A percentile compares a stretch with the other conserved stretches of the same genome.
Evolutionary conservation across 2,329 filamentous ascomycete species (phyloP).

Genomic region (Colletotrichum limetticola): DNA sequence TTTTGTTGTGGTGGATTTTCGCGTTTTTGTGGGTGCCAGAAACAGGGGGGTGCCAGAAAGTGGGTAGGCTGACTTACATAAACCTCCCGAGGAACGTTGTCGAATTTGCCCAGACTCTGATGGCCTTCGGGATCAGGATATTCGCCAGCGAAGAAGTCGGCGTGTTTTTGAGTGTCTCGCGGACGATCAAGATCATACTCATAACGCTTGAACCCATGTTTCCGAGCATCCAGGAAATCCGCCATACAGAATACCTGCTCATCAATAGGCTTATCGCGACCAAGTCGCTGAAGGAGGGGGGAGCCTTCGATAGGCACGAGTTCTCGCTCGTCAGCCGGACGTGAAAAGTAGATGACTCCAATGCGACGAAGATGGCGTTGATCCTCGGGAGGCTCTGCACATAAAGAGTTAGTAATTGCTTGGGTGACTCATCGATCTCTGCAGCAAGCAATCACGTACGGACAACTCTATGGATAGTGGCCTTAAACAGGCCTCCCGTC

Average conservation of each 20-base stretch:
- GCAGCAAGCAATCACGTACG: no score
- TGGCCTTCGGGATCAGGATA: conserved; percentile 8
- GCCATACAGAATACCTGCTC: conserved; percentile 40
- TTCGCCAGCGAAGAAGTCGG: conserved; percentile 8
- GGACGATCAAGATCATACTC: conserved; percentile 41
- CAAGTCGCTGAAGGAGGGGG: conserved; percentile 45
- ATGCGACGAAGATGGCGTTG: conserved; percentile 47
- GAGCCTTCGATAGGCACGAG: conserved; percentile 46
- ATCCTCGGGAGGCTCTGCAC: conserved; percentile 42
- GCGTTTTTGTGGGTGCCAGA: no score
- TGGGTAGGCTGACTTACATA: no score
- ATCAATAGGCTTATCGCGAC: conserved; percentile 41
- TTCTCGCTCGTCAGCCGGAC: conserved; percentile 42
- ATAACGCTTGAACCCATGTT: conserved; percentile 42
- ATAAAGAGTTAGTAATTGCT: no score
- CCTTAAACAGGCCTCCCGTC: conserved; percentile 43
- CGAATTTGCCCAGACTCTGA: conserved; percentile 3
- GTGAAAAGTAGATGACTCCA: conserved; percentile 52
- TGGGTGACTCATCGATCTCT: no score
- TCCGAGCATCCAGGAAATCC: conserved; percentile 42
- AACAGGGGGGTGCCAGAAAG: no score
- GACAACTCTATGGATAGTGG: conserved; percentile 45
- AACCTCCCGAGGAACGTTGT: background rate
- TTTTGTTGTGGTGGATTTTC: no score
- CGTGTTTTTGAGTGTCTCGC: background rate